Conservation (phyloP, 176 grass and related monocot species). For the Avena atlantica region DNA sequence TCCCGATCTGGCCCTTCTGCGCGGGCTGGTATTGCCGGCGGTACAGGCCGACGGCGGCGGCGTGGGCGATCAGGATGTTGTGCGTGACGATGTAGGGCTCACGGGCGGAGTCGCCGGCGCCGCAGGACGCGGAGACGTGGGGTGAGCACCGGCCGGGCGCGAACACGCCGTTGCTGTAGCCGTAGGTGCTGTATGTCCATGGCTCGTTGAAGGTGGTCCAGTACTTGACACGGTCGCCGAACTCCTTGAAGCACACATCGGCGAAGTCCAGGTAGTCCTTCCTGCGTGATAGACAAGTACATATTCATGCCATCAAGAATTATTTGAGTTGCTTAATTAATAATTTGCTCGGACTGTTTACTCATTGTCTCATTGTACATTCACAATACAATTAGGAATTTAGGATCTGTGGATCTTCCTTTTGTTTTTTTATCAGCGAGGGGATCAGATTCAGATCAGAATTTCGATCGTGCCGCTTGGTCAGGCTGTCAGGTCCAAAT, state of each 20-base stretch:
- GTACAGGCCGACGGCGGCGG: constrained; percentile 55
- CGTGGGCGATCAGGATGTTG: constrained; percentile 65
- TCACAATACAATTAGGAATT: neutral
- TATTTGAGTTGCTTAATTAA: neutral
- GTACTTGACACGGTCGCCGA: constrained; percentile 80
- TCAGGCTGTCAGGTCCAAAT: neutral
- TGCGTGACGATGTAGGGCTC: constrained; percentile 75
- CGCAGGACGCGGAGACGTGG: constrained; percentile 40
- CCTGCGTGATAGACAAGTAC: constrained; percentile 19
- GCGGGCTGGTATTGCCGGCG: constrained; percentile 52
- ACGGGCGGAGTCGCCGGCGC: constrained; percentile 47
- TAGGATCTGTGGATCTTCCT: neutral
- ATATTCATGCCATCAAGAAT: no score
- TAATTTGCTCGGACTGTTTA: neutral
- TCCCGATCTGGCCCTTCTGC: constrained; percentile 72
- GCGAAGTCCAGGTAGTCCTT: constrained; percentile 70
- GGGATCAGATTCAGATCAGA: neutral
- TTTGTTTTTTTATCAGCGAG: neutral
- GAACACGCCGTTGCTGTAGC: constrained; percentile 47
- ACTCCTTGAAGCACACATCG: constrained; percentile 68
- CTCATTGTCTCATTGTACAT: neutral
- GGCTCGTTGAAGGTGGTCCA: constrained; percentile 82
- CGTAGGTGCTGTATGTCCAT: constrained; percentile 40
- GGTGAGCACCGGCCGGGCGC: constrained; percentile 63
- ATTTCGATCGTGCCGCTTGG: neutral